phyloP scores from a whole-genome alignment of 768 basidiomycete species.

The Dentipellis sp. region DNA sequence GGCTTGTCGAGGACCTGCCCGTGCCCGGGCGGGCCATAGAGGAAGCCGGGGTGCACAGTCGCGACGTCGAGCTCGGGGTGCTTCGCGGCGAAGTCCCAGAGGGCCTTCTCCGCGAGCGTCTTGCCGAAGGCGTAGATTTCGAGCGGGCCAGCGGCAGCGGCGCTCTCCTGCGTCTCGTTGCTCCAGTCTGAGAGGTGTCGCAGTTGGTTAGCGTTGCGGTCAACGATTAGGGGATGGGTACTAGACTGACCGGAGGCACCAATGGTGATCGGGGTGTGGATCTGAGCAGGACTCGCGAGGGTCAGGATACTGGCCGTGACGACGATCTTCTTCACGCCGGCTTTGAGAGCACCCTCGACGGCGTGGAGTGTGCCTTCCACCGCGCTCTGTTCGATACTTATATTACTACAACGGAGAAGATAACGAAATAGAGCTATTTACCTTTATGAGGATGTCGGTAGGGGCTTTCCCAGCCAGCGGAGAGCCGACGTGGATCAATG shows the following conservation, averaged over 20 bases:
- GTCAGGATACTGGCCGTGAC: constrained; percentile 6
- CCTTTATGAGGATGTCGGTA: constrained; percentile 8
- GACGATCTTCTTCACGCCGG: constrained; percentile 6
- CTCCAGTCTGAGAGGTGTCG: background rate
- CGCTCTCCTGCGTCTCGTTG: background rate
- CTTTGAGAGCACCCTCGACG: constrained; percentile 4
- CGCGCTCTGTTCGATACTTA: background rate
- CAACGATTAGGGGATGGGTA: too few relatives aligned
- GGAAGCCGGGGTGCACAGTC: constrained; percentile 21
- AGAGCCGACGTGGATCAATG: constrained; percentile 10
- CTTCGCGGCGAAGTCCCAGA: background rate
- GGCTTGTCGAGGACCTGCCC: constrained; percentile 1
- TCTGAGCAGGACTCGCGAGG: background rate
- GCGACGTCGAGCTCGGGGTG: constrained; percentile 1
- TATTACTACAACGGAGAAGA: background rate
- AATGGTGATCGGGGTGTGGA: background rate
- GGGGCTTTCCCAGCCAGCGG: constrained; percentile 1
- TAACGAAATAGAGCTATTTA: background rate
- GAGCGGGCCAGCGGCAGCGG: background rate
- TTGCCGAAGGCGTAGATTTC: background rate
- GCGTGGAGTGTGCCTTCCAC: constrained; percentile 8
- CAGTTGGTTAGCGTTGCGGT: background rate
- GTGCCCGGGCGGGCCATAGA: constrained; percentile 16
- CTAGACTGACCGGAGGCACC: too few relatives aligned
- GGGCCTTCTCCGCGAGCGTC: background rate